Evolutionary conservation across 306 rosid genomes (phyloP).

Genomic region (Abrus pulchellus): DNA sequence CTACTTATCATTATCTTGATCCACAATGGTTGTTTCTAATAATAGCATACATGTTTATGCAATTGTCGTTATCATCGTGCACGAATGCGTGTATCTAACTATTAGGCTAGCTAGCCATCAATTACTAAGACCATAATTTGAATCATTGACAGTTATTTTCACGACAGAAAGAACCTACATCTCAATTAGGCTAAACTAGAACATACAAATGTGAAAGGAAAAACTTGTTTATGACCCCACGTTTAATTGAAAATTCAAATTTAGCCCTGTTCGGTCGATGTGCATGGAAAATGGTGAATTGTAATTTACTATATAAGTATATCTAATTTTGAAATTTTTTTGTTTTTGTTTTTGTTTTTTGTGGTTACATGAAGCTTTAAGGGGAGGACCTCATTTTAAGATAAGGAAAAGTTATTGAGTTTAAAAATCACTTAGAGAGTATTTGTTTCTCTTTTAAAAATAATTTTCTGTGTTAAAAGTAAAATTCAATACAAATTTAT

Average conservation of each 20-base stretch:
- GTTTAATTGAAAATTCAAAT: neutral
- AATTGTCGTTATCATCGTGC: slow-evolving; percentile 48
- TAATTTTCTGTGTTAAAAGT: no score
- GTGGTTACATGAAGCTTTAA: no score
- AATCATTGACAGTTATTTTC: slow-evolving; percentile 32
- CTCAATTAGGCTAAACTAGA: neutral
- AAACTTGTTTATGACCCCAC: neutral
- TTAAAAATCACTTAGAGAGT: no score
- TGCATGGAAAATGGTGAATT: no score
- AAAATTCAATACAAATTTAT: no score
- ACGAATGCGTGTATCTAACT: slow-evolving; percentile 39
- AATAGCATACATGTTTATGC: slow-evolving; percentile 38
- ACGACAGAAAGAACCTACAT: slow-evolving; percentile 19
- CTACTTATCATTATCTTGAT: slow-evolving; percentile 40
- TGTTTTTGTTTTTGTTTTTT: no score
- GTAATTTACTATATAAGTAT: no score
- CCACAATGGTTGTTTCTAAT: slow-evolving; percentile 43
- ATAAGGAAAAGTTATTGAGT: no score
- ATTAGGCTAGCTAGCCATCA: slow-evolving; percentile 10
- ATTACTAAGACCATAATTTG: slow-evolving; percentile 3
- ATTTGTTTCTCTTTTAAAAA: no score
- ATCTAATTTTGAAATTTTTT: no score
- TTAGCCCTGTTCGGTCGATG: neutral
- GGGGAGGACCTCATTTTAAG: no score
- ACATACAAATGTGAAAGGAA: neutral